phyloP scores from a whole-genome alignment of 768 basidiomycete genomes.

The Boletus rex-veris region DNA sequence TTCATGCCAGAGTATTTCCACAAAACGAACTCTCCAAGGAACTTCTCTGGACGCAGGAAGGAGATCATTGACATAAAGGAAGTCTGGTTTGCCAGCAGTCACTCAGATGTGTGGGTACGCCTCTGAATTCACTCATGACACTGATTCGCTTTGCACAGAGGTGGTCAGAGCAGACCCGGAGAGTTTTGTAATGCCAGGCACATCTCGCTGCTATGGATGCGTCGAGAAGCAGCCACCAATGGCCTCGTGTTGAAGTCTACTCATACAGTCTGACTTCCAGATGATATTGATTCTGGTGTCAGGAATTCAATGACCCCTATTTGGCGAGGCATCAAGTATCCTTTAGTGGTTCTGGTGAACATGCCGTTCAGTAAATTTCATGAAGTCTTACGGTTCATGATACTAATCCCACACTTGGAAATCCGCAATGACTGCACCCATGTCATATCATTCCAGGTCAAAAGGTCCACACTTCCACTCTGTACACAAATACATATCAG shows the following conservation, averaged over 20 bases:
- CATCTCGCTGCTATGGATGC: conserved; percentile 33
- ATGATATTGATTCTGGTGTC: conserved; percentile 22
- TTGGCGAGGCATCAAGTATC: conserved; percentile 23
- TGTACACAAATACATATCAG: conserved; percentile 19
- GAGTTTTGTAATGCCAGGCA: conserved; percentile 21
- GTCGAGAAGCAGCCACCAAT: conserved; percentile 23
- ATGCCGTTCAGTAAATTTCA: conserved; percentile 13
- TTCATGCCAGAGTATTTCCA: conserved; percentile 12
- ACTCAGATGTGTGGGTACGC: conserved; percentile 33
- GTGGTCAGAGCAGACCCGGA: conserved; percentile 22
- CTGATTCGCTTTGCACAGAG: conserved; percentile 10
- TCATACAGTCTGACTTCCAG: conserved; percentile 27
- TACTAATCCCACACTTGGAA: conserved; percentile 1
- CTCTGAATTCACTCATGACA: too few relatives aligned
- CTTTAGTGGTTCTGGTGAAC: conserved; percentile 17
- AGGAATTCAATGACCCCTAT: conserved; percentile 16
- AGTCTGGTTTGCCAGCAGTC: conserved; percentile 62
- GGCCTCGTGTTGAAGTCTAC: conserved; percentile 28
- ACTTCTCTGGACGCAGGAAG: too few relatives aligned
- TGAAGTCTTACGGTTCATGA: neutral
- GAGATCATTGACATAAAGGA: conserved; percentile 39
- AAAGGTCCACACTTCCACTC: conserved; percentile 25
- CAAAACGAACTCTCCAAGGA: conserved; percentile 20
- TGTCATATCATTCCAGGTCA: conserved; percentile 28
- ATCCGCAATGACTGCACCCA: conserved; percentile 15